These are phyloP conservation scores for Plenodomus lindquistii DNA, from an alignment of 2,329 filamentous ascomycete species.

Conservation along the genomic window DNA sequence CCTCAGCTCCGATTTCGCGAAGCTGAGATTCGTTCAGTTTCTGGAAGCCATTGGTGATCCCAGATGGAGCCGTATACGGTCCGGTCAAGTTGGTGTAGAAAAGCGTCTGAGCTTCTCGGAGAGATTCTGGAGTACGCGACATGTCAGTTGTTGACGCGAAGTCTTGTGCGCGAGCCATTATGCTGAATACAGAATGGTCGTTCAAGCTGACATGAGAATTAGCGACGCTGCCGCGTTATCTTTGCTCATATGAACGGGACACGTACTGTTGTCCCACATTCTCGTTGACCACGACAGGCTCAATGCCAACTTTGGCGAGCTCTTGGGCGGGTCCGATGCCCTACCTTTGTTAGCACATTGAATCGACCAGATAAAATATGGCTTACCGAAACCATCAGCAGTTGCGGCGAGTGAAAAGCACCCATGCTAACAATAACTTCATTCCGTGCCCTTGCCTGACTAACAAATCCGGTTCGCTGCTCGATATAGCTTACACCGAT, in stretches of 20 bases:
- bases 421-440: constrained; percentile 40
- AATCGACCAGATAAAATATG: constrained; percentile 18
- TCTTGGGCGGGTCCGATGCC: constrained; percentile 40
- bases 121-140: constrained; percentile 23
- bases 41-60: constrained; percentile 39
- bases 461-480: constrained; percentile 25
- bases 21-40: constrained; percentile 19
- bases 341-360: constrained; percentile 15
- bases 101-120: constrained; percentile 29
- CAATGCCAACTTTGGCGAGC: constrained; percentile 26
- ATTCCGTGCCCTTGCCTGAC: constrained; percentile 31
- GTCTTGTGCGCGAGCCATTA: constrained; percentile 31
- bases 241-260: not conserved
- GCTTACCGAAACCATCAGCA: constrained; percentile 44
- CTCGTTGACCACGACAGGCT: constrained; percentile 31
- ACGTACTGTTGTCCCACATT: constrained; percentile 33
- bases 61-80: constrained; percentile 36
- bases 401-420: constrained; percentile 42
- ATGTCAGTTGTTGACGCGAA: constrained; percentile 27
- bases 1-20: constrained; percentile 22
- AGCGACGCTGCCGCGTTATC: not conserved
- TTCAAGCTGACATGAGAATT: constrained; percentile 8
- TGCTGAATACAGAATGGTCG: constrained; percentile 30
- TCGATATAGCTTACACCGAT: constrained; percentile 34
- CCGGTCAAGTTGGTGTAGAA: constrained; percentile 35